Base-by-base conservation (phyloP, 257 asterid genomes). In the Cruciata laevipes region DNA sequence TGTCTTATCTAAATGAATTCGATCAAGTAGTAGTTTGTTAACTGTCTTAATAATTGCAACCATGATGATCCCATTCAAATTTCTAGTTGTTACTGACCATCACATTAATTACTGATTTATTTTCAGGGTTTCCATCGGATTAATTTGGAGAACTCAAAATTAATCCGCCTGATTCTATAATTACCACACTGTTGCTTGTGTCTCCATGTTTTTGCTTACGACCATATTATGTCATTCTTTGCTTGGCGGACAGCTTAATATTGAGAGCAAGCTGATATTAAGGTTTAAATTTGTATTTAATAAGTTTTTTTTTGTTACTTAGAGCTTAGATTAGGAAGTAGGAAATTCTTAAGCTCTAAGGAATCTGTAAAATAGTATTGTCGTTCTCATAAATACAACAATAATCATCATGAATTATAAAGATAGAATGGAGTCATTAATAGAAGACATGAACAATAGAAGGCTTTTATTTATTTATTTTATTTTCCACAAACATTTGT, bases 1-100 rank as follows among this genome's bases (percentile, higher is more conserved):
- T 74, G 78, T 74, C 67, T 57, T 33, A 30, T 74, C 66, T 74
- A 21, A 63, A 55, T 74, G 27, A 74, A 74, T 68, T 68, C 66
- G 63, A 59, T 60, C 42, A 4, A 74, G 73, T 74, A 53, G 56
- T 53, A 74, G 78, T 74, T 74, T 68, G 74, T 64, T 62, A 69
- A 63, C 61, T 61, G 68, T 70, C 69, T 69, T 69, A 69, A 56
- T 74, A 64, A 63, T 74, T 42, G 67, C 74, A 27, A 61, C 61
- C 74, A 69, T 63, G 32, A 68, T 68, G 73, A 18, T 10, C 70
- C 49, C 12, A 38, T 38, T 47, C 1, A 14, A 47, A 16, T 16
- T 47, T 47, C 7, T 47, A 16, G 55, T 47, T 47, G 55, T 47
- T 47, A 47, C 55, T 47, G 55, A 16, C 55, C n/a, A 47, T 47